Percentiles rank a stretch among this genome's conserved stretches.
Conservation (phyloP, 1,284 basidiomycete species). For the Fomitopsis palustris region DNA sequence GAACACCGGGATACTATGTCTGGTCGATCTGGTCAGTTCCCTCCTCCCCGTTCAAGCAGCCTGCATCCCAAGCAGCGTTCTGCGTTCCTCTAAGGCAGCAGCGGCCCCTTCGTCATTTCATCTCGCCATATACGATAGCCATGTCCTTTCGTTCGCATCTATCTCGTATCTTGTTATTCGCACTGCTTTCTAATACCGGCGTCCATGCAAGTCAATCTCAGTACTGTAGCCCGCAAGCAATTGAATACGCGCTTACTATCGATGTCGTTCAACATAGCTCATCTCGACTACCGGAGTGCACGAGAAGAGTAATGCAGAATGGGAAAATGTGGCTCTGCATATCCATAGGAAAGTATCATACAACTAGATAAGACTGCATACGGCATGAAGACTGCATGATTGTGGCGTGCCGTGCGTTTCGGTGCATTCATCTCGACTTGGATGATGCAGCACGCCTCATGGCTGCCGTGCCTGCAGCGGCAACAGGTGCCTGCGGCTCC, state of each 20-base stretch:
- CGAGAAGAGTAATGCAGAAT: not conserved
- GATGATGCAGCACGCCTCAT: not conserved
- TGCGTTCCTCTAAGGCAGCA: conserved; percentile 14
- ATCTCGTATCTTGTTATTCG: conserved; percentile 2
- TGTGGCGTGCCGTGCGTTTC: not conserved
- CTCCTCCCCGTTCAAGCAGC: conserved; percentile 14
- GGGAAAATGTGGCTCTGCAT: not conserved
- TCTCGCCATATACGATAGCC: not conserved
- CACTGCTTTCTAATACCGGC: conserved; percentile 7
- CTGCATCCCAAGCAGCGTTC: conserved; percentile 18
- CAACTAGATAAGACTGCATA: not conserved
- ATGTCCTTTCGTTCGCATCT: not conserved
- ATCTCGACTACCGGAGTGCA: not conserved
- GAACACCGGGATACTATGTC: conserved; percentile 6
- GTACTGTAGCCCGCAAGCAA: not conserved
- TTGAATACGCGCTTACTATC: not conserved
- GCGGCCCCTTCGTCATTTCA: not conserved
- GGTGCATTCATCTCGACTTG: not conserved
- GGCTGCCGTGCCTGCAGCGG: not conserved
- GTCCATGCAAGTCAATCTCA: not conserved
- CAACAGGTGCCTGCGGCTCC: conserved; percentile 1
- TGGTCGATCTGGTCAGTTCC: not conserved
- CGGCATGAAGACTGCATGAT: not conserved
- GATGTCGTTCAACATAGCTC: not conserved
- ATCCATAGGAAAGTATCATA: not conserved